Conservation (phyloP, 163 green algal species). For the Prototheca wickerhamii region DNA sequence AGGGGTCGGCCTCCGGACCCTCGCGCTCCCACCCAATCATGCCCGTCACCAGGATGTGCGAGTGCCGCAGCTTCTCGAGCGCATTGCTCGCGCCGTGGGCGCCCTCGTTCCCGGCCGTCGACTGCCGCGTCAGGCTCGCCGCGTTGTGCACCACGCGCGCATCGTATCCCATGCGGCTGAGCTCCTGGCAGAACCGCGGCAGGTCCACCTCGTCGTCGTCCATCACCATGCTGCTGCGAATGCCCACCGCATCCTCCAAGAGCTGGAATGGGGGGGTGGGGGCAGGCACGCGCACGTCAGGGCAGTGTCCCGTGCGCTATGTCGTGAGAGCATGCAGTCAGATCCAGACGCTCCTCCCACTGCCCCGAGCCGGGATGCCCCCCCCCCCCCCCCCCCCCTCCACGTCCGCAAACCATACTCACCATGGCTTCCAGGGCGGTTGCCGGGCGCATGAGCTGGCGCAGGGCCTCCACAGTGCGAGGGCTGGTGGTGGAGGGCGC, state of each 20-base stretch:
- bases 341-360: too few relatives aligned
- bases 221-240: not conserved
- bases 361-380: too few relatives aligned
- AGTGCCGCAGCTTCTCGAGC: slow-evolving; percentile 26
- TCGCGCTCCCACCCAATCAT: not conserved
- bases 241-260: slow-evolving; percentile 12
- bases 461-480: slow-evolving; percentile 3
- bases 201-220: slow-evolving; percentile 11
- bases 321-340: too few relatives aligned
- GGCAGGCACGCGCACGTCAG: not conserved
- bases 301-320: not conserved
- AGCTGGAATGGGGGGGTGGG: slow-evolving; percentile 6
- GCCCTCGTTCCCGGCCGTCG: not conserved
- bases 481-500: not conserved
- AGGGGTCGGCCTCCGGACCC: not conserved
- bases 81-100: not conserved
- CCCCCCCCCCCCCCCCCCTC: too few relatives aligned
- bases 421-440: slow-evolving; percentile 24
- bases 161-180: slow-evolving; percentile 12
- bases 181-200: slow-evolving; percentile 8
- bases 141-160: not conserved
- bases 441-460: slow-evolving; percentile 11
- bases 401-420: not conserved
- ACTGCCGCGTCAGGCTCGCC: not conserved
- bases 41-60: slow-evolving; percentile 15